Conservation (phyloP, 495 filamentous ascomycete genomes). For the Aspergillus conjunctus region DNA sequence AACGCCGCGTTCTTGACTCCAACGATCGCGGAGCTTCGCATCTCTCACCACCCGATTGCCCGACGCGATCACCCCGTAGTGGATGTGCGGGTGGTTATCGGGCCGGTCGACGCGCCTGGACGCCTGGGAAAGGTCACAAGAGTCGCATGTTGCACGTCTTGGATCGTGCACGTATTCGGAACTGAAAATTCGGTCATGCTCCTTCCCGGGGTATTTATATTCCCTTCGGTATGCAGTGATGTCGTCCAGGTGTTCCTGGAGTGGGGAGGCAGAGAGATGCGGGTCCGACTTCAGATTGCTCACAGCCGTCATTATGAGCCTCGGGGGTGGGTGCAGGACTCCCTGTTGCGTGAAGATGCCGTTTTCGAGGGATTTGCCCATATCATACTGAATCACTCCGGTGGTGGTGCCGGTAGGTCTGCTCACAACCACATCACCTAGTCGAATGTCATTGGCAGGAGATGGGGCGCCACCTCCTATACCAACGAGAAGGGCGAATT, state of each 20-base stretch:
- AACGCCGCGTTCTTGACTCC: not conserved
- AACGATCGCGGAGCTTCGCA: not conserved
- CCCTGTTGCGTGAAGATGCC: constrained; percentile 16
- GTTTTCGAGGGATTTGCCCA: constrained; percentile 25
- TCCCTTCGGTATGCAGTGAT: constrained; percentile 1
- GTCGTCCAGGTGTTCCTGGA: no score
- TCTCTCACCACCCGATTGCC: constrained; percentile 4
- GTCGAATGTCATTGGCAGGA: constrained; percentile 30
- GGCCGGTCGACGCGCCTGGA: not conserved
- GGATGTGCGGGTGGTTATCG: constrained; percentile 5
- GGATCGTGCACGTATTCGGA: not conserved
- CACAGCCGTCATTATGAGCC: constrained; percentile 18
- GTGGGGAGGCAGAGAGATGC: no score
- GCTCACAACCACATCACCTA: constrained; percentile 43
- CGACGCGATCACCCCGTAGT: constrained; percentile 10
- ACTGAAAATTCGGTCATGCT: not conserved
- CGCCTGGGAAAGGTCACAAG: not conserved
- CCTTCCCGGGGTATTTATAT: constrained; percentile 2
- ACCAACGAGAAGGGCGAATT: constrained; percentile 34
- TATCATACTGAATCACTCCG: constrained; percentile 37
- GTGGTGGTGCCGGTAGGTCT: not conserved
- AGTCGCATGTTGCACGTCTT: not conserved
- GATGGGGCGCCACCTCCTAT: constrained; percentile 39
- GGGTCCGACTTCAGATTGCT: constrained; percentile 12
- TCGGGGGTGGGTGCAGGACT: constrained; percentile 19